These are phyloP conservation scores for Geotrichum ghanense DNA, from an alignment of 805 yeast species.

Conservation along the genomic window DNA sequence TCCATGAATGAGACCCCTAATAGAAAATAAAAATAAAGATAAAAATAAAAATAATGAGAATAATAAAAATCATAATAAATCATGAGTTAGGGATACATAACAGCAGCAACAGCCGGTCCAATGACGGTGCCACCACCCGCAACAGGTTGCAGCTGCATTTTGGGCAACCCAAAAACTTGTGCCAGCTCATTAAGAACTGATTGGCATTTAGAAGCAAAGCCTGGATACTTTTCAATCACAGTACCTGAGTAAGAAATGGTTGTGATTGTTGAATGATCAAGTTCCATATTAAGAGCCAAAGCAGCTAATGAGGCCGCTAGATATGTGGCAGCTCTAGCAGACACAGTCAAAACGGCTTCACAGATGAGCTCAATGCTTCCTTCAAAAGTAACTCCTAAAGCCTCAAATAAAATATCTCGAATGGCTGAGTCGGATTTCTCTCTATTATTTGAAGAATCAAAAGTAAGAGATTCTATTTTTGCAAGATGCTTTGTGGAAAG, in stretches of 20 bases:
- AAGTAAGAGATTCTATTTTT: slow-evolving; percentile 20
- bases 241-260: slow-evolving; percentile 24
- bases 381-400: slow-evolving; percentile 7
- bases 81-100: slow-evolving; percentile 9
- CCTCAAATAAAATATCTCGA: slow-evolving; percentile 9
- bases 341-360: slow-evolving; percentile 19
- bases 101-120: slow-evolving; percentile 21
- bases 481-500: slow-evolving; percentile 18
- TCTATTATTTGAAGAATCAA: no score
- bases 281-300: slow-evolving; percentile 14
- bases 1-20: background rate
- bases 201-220: slow-evolving; percentile 20
- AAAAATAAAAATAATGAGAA: no score
- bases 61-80: no score
- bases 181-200: slow-evolving; percentile 16
- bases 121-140: slow-evolving; percentile 16
- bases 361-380: slow-evolving; percentile 16
- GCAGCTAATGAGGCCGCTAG: slow-evolving; percentile 22
- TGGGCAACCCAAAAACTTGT: slow-evolving; percentile 7
- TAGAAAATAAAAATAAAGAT: background rate
- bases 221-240: slow-evolving; percentile 23
- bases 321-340: slow-evolving; percentile 24
- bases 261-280: slow-evolving; percentile 10
- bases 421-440: slow-evolving; percentile 15
- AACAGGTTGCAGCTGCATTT: slow-evolving; percentile 8